Percentiles rank a stretch among this genome's conserved stretches.
phyloP scores from a whole-genome alignment of 306 rosid genomes.

The Cicer cuneatum region DNA sequence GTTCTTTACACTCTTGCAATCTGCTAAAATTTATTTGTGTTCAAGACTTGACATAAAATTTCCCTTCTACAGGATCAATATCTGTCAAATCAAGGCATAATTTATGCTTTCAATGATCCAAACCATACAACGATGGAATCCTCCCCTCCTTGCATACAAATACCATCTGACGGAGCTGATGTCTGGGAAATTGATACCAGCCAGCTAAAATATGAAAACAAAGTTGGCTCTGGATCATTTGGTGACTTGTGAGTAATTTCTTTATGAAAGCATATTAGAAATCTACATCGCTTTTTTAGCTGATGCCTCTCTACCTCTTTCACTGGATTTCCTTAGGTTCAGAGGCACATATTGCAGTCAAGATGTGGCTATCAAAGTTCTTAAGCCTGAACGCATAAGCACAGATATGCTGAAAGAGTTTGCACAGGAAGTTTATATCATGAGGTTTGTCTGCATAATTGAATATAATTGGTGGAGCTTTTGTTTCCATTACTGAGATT shows the following conservation, averaged over 20 bases:
- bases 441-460: slow-evolving; percentile 73
- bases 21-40: slow-evolving; percentile 31
- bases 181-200: slow-evolving; percentile 95
- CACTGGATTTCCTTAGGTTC: slow-evolving; percentile 63
- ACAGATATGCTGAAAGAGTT: slow-evolving; percentile 91
- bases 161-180: slow-evolving; percentile 94
- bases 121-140: slow-evolving; percentile 58
- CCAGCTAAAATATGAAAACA: slow-evolving; percentile 78
- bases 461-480: slow-evolving; percentile 32
- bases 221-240: slow-evolving; percentile 96
- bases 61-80: slow-evolving; percentile 60
- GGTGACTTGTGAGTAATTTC: slow-evolving; percentile 89
- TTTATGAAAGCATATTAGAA: slow-evolving; percentile 40
- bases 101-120: slow-evolving; percentile 55
- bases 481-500: slow-evolving; percentile 32
- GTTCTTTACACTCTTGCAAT: slow-evolving; percentile 29
- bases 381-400: slow-evolving; percentile 81
- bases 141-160: slow-evolving; percentile 65
- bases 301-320: slow-evolving; percentile 41
- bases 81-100: slow-evolving; percentile 62
- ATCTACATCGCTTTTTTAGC: slow-evolving; percentile 43
- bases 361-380: slow-evolving; percentile 96
- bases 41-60: slow-evolving; percentile 34
- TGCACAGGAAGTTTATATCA: slow-evolving; percentile 96
- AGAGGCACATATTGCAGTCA: slow-evolving; percentile 94